Conservation (phyloP, 495 filamentous ascomycete genomes). For the Jackrogersella minutella region DNA sequence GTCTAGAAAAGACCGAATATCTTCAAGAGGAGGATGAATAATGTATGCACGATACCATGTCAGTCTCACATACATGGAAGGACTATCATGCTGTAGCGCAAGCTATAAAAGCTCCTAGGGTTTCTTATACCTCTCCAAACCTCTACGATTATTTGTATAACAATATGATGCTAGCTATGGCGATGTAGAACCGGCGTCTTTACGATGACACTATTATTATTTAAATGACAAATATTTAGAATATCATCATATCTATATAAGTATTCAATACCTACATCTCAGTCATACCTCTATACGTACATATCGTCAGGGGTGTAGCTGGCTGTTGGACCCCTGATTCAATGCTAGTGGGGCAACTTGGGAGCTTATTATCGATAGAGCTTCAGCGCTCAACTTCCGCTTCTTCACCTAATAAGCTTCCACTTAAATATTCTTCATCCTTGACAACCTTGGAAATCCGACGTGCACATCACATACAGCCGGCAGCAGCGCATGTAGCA, state of each 20-base stretch:
- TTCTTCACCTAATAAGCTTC: background rate
- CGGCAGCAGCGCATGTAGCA: conserved; percentile 18
- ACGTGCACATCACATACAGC: background rate
- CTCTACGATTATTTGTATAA: background rate
- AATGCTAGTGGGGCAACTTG: conserved; percentile 21
- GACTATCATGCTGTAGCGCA: background rate
- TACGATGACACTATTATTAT: background rate
- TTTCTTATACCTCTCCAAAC: background rate
- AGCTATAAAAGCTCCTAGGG: background rate
- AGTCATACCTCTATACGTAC: background rate
- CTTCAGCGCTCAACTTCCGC: conserved; percentile 8
- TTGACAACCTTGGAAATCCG: background rate
- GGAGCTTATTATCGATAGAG: conserved; percentile 30
- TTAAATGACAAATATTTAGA: background rate
- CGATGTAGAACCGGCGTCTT: background rate
- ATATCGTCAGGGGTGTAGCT: background rate
- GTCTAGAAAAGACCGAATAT: conserved; percentile 75
- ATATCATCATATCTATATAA: background rate
- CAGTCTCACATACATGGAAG: background rate
- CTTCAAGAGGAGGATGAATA: conserved; percentile 53
- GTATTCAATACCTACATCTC: background rate
- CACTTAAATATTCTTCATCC: background rate
- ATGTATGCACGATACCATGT: background rate
- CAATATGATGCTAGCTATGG: background rate
- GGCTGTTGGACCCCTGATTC: conserved; percentile 1